Conservation (phyloP, 768 basidiomycete genomes). For the Mycena chlorophos region DNA sequence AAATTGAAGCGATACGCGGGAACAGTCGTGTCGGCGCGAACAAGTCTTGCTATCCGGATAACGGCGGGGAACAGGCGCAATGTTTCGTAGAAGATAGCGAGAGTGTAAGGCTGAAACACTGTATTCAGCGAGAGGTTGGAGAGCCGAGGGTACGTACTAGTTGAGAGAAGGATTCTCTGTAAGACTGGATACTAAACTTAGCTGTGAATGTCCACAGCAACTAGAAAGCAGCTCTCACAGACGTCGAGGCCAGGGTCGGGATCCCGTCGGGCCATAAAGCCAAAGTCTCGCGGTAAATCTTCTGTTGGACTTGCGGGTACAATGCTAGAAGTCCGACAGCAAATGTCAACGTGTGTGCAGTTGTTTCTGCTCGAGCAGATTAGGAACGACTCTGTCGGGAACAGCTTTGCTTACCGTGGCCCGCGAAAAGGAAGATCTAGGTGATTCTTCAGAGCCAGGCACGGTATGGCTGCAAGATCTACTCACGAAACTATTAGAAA, state of each 20-base stretch:
- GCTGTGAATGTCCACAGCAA: not conserved
- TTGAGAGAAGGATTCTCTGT: slow-evolving; percentile 39
- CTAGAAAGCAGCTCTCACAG: slow-evolving; percentile 27
- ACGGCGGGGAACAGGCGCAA: slow-evolving; percentile 44
- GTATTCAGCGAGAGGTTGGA: not conserved
- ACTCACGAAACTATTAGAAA: slow-evolving; percentile 52
- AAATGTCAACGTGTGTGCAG: slow-evolving; percentile 46
- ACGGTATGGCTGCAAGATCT: too few species aligned
- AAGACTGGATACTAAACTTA: slow-evolving; percentile 32
- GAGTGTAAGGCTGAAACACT: slow-evolving; percentile 41
- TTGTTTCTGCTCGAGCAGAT: slow-evolving; percentile 38
- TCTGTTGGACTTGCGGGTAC: slow-evolving; percentile 49
- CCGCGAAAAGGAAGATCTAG: slow-evolving; percentile 49
- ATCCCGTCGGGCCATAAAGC: slow-evolving; percentile 41
- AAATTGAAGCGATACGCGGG: slow-evolving; percentile 33
- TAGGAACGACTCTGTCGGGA: not conserved
- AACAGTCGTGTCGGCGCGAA: slow-evolving; percentile 35
- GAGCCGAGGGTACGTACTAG: slow-evolving; percentile 30
- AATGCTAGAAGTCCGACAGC: slow-evolving; percentile 47
- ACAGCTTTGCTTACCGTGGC: slow-evolving; percentile 39
- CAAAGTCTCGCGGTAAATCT: slow-evolving; percentile 42
- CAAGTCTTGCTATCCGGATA: slow-evolving; percentile 37
- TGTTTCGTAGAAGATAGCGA: slow-evolving; percentile 46
- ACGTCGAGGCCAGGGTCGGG: slow-evolving; percentile 25
- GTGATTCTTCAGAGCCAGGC: not conserved